These are phyloP conservation scores for Ophiostoma triangulosporum DNA, from an alignment of 2,329 filamentous ascomycete genomes.

Conservation along the genomic window DNA sequence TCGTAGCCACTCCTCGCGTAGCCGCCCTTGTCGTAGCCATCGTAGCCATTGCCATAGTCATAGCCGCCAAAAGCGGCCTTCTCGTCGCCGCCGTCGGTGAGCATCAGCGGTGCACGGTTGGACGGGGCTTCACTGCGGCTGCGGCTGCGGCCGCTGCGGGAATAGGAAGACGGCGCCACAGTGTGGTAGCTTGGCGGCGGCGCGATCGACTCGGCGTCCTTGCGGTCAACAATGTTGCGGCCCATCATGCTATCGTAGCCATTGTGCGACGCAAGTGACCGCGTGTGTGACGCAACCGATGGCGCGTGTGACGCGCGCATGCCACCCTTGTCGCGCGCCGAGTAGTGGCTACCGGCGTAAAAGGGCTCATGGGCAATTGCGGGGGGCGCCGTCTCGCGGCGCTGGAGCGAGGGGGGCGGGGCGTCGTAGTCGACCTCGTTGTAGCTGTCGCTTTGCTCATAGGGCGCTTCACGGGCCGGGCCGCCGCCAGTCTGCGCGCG, in stretches of 20 bases:
- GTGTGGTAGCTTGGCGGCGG: background rate
- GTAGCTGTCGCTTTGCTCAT: constrained; percentile 18
- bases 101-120: background rate
- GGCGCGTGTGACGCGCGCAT: background rate
- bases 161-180: background rate
- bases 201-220: background rate
- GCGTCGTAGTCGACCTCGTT: background rate
- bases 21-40: background rate
- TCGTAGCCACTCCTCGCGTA: background rate
- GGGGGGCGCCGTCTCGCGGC: constrained; percentile 17
- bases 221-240: no score
- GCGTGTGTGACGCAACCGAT: no score
- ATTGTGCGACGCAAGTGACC: background rate
- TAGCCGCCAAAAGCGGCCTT: background rate
- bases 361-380: background rate
- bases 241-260: no score
- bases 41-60: background rate
- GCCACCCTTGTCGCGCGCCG: background rate
- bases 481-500: constrained; percentile 29
- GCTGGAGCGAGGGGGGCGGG: constrained; percentile 25
- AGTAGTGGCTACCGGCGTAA: background rate
- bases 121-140: background rate
- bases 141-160: constrained; percentile 2
- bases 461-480: constrained; percentile 23
- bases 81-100: background rate